Evolutionary conservation across 2,329 filamentous ascomycete species (phyloP), one percentile per base, ranked within the genome.

Genomic region (Ceratocystis lukuohia): DNA sequence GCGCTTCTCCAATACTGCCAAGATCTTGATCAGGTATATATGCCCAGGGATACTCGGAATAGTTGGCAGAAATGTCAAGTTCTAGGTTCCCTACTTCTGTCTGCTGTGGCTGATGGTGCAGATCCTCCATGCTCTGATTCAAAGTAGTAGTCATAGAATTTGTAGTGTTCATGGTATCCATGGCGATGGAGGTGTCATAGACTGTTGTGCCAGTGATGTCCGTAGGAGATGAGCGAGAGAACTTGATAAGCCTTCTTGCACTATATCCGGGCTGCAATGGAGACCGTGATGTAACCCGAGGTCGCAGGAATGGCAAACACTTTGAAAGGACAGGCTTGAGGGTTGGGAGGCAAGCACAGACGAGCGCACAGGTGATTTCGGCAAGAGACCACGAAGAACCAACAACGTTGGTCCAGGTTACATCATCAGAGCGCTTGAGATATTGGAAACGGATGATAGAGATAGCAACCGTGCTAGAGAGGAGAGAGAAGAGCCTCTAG

Each of bases 241-340:
- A 59, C 25, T 59, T 59, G 56, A 17, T 10, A 59, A 59, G 25
- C 15, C 28, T 30, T 10, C 56, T n/a, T 37, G 62, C 12, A 46
- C 62, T 46, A 17, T 30, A 20, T 17, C 15, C 30, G 6, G 45
- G 25, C 44, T 50, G 25, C 7, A 30, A 17, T 37, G 56, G 12
- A n/a, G 12, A 20, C 45, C 61, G 59, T 5, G 15, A n/a, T 5
- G 64, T 65, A 4, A 65, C 45, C 12, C 37, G 59, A 8, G 53
- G 15, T 59, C 69, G 64, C 33, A 72, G 65, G 25, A 67, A 61
- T 8, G 72, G 71, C 62, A 72, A 70, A 61, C 69, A 61, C 30
- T 71, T 71, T 37, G 71, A 69, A 22, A 72, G 57, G 30, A 72
- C 65, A 17, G 71, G 71, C 12, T 71, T 70, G 45, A 72, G 66